Evolutionary conservation across 2,329 filamentous ascomycete species (phyloP).

Genomic region (Colletotrichum cordylinicola): DNA sequence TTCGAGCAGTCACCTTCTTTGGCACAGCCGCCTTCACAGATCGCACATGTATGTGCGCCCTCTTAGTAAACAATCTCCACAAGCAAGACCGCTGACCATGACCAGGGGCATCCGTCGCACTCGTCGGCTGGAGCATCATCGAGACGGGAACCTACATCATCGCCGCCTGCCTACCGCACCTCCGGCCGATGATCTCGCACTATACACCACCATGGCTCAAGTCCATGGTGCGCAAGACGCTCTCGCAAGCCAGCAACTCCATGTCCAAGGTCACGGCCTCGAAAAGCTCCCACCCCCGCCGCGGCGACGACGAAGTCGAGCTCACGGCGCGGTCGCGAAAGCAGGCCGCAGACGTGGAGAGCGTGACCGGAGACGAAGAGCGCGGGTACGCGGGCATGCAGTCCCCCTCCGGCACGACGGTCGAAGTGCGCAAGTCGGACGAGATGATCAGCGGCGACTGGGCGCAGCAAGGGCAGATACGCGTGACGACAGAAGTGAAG

Average conservation of each 20-base stretch:
- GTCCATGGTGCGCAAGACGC: constrained; percentile 10
- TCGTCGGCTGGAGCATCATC: constrained; percentile 20
- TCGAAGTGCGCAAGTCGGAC: constrained; percentile 12
- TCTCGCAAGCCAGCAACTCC: constrained; percentile 12
- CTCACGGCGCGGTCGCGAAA: constrained; percentile 7
- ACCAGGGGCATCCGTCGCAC: constrained; percentile 16
- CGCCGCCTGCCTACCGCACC: constrained; percentile 28
- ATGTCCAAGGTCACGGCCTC: not conserved
- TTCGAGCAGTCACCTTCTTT: constrained; percentile 14
- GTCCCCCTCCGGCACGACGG: constrained; percentile 1
- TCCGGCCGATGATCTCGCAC: constrained; percentile 25
- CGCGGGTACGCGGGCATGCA: not conserved
- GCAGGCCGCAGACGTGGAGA: not conserved
- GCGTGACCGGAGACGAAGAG: not conserved
- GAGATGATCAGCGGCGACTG: not conserved
- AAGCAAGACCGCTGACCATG: not conserved
- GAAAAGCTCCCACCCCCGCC: not conserved
- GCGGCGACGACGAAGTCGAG: constrained; percentile 9
- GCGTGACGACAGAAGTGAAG: constrained; percentile 13
- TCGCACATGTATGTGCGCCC: constrained; percentile 1
- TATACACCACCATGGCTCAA: constrained; percentile 20
- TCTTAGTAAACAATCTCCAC: fast-evolving
- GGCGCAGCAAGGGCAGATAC: not conserved
- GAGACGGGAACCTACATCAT: constrained; percentile 26
- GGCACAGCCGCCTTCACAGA: constrained; percentile 11